phyloP scores from a whole-genome alignment of 352 stramenopile genomes.

The Phytopythium litorale region DNA sequence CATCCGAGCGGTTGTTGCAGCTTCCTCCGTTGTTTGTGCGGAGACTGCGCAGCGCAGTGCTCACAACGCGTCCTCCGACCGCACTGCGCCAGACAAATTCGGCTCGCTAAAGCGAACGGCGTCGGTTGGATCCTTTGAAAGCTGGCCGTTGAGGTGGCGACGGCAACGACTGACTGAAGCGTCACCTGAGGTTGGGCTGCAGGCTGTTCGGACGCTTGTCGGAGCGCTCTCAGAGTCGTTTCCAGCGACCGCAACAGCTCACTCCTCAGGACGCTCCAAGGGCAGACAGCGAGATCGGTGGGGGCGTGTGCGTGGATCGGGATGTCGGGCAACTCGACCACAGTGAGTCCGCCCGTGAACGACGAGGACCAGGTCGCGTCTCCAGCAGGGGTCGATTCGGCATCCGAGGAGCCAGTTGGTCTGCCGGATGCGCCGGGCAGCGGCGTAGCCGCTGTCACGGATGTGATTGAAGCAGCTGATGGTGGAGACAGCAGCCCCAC shows the following conservation, averaged over 20 bases:
- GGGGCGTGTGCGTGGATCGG: neutral
- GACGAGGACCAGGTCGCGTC: neutral
- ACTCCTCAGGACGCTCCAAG: neutral
- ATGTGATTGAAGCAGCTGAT: neutral
- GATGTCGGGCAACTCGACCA: neutral
- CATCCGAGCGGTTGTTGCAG: slow-evolving; percentile 8
- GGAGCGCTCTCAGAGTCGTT: neutral
- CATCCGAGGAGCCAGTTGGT: neutral
- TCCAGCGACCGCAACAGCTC: neutral
- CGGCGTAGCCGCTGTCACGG: neutral
- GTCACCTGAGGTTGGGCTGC: neutral
- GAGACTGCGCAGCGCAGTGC: slow-evolving; percentile 22
- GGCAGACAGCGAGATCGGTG: neutral
- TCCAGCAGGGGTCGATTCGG: neutral
- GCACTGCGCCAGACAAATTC: neutral
- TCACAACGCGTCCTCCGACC: slow-evolving; percentile 8
- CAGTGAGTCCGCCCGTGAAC: neutral
- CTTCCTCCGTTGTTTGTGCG: slow-evolving; percentile 22
- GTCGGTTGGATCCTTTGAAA: neutral
- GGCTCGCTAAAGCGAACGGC: neutral
- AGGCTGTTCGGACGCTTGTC: neutral
- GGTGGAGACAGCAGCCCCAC: neutral
- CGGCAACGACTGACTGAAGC: neutral
- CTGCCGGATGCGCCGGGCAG: neutral
- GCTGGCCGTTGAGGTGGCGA: neutral